Conservation (phyloP, 73 alveolate genomes). For the Tetrahymena elliotti region DNA sequence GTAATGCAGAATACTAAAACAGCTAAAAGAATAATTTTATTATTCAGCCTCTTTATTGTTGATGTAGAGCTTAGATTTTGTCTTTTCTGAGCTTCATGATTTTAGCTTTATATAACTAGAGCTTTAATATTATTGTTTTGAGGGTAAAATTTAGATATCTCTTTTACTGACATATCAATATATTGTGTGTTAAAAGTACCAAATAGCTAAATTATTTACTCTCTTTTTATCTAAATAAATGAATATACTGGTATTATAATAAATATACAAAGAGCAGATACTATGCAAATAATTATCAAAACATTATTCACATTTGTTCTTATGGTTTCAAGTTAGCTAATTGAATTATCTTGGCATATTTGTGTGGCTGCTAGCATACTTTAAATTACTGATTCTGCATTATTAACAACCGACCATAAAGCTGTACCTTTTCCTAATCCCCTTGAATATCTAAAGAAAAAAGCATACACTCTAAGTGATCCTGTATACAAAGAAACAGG, state of each 20-base stretch:
- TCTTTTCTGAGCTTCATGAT: neutral
- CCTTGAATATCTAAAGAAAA: neutral
- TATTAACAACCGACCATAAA: neutral
- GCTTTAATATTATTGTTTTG: neutral
- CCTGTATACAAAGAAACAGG: neutral
- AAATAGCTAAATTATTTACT: neutral
- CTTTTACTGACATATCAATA: neutral
- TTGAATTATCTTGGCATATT: neutral
- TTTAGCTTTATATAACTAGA: neutral
- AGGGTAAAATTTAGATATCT: neutral
- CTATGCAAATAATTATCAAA: neutral
- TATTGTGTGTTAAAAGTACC: neutral
- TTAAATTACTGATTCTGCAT: neutral
- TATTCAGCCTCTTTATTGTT: neutral
- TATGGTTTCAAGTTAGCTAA: neutral
- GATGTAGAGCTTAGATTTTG: neutral
- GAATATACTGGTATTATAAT: neutral
- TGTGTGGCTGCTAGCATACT: neutral
- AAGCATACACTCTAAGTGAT: neutral
- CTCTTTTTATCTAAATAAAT: neutral
- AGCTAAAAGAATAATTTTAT: neutral
- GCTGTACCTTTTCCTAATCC: neutral
- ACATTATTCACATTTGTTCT: neutral
- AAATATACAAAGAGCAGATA: neutral
- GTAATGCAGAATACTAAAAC: neutral